Evolutionary conservation across 345 rosid species (phyloP).

Genomic region (Cochlearia excelsa): DNA sequence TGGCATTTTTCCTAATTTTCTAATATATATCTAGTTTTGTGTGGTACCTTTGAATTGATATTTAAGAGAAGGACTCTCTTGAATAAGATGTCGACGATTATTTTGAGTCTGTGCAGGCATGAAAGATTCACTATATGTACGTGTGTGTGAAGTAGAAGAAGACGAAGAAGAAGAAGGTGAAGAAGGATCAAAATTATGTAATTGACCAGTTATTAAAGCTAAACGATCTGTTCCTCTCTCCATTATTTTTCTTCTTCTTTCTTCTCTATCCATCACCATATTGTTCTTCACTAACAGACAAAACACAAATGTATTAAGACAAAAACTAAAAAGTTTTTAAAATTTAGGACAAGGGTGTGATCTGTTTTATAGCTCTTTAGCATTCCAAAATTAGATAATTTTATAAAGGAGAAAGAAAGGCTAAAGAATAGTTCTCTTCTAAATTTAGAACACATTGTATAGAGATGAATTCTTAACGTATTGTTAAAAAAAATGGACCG

Average conservation of each 20-base stretch:
- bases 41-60: slow-evolving; percentile 29
- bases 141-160: slow-evolving; percentile 21
- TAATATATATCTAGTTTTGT: too few relatives aligned
- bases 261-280: slow-evolving; percentile 39
- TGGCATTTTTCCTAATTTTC: too few relatives aligned
- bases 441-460: slow-evolving; percentile 8
- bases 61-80: slow-evolving; percentile 30
- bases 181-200: slow-evolving; percentile 34
- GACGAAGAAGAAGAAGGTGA: slow-evolving; percentile 33
- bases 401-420: background rate
- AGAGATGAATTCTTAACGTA: background rate
- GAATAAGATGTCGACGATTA: background rate
- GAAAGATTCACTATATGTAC: slow-evolving; percentile 30
- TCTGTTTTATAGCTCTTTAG: too few relatives aligned
- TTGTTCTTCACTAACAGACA: slow-evolving; percentile 4
- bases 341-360: too few relatives aligned
- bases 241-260: slow-evolving; percentile 47
- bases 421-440: slow-evolving; percentile 32
- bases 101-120: slow-evolving; percentile 14
- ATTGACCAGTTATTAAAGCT: slow-evolving; percentile 54
- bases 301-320: background rate
- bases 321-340: background rate
- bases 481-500: too few relatives aligned
- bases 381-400: too few relatives aligned
- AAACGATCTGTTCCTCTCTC: slow-evolving; percentile 56